These are phyloP conservation scores for Leishmania gerbilli DNA, from an alignment of 208 protist species.

Conservation along the genomic window DNA sequence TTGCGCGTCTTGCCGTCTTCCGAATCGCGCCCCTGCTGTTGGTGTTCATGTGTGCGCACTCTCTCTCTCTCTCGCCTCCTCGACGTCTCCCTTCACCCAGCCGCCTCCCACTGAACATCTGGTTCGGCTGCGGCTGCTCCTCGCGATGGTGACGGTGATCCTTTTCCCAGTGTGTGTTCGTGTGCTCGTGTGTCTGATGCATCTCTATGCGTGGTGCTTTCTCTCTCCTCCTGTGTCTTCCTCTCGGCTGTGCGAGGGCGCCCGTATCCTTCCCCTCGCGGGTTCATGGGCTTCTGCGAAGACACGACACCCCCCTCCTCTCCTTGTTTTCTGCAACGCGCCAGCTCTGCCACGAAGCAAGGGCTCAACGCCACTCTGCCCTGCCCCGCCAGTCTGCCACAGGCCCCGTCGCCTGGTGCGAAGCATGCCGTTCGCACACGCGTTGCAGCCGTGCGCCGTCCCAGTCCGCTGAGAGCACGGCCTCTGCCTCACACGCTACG, in stretches of 20 bases:
- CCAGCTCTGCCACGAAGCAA: not conserved
- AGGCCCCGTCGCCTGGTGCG: not conserved
- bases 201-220: not conserved
- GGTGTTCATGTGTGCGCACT: not conserved
- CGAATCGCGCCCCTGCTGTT: not conserved
- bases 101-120: not conserved
- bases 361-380: not conserved
- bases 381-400: not conserved
- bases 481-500: no score
- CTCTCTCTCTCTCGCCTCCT: not conserved
- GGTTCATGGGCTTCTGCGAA: conserved; percentile 1
- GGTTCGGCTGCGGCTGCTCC: not conserved
- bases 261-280: not conserved
- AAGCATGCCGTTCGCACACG: not conserved
- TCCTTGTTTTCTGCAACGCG: not conserved
- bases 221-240: not conserved
- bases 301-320: not conserved
- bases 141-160: not conserved
- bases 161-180: not conserved
- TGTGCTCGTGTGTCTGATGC: not conserved
- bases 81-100: not conserved
- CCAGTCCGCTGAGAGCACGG: not conserved
- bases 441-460: not conserved
- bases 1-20: not conserved
- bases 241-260: not conserved